Conservation (phyloP, 768 basidiomycete species). For the Termitomyces bulborhizus region DNA sequence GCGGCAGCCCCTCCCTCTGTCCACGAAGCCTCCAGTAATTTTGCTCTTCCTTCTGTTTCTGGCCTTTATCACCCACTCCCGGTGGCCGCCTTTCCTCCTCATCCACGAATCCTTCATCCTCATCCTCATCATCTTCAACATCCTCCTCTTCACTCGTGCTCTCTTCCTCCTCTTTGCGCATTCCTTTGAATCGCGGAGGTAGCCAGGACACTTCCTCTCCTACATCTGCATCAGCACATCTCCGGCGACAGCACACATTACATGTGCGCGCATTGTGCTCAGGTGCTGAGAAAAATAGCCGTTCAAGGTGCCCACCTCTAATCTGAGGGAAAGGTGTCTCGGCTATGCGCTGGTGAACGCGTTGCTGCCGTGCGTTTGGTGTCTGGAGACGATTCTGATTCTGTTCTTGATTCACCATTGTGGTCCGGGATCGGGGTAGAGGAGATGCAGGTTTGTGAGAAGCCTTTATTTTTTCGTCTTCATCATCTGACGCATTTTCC, state of each 20-base stretch:
- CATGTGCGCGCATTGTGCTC: conserved; percentile 71
- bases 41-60: conserved; percentile 23
- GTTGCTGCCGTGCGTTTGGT: background rate
- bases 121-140: conserved; percentile 18
- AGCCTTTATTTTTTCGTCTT: conserved; percentile 1
- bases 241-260: conserved; percentile 53
- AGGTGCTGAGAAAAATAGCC: conserved; percentile 75
- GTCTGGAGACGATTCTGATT: conserved; percentile 4
- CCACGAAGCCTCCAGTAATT: conserved; percentile 24
- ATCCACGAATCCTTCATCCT: conserved; percentile 46
- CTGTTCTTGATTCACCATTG: background rate
- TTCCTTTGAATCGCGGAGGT: conserved; percentile 16
- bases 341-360: conserved; percentile 1
- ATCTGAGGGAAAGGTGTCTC: conserved; percentile 78
- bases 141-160: background rate
- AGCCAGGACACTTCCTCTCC: conserved; percentile 13
- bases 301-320: conserved; percentile 70
- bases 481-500: conserved; percentile 11
- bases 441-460: background rate
- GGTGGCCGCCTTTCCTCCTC: conserved; percentile 14
- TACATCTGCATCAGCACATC: conserved; percentile 11
- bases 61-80: conserved; percentile 18
- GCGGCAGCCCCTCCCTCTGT: conserved; percentile 48
- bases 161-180: conserved; percentile 1
- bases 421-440: background rate